Evolutionary conservation across 352 stramenopile genomes (phyloP).

Genomic region (Sclerospora graminicola): DNA sequence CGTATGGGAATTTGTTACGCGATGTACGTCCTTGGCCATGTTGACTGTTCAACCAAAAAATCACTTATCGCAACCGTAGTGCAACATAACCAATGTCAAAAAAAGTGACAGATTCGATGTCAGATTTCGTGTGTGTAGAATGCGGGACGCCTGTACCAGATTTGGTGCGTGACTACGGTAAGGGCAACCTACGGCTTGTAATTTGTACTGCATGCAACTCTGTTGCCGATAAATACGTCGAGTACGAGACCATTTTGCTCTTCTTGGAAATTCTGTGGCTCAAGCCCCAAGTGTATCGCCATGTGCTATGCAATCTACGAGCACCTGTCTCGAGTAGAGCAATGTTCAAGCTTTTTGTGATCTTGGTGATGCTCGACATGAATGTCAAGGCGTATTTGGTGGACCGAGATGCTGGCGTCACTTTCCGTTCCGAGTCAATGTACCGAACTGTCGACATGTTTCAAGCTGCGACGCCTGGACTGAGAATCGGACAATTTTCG

Average conservation of each 20-base stretch:
- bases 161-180: conserved; percentile 77
- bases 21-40: conserved; percentile 53
- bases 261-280: conserved; percentile 82
- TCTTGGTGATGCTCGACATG: conserved; percentile 79
- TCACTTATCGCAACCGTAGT: no score
- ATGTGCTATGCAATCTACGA: conserved; percentile 74
- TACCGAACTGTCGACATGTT: conserved; percentile 25
- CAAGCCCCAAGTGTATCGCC: conserved; percentile 77
- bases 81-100: background rate
- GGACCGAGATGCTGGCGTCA: conserved; percentile 49
- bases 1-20: conserved; percentile 17
- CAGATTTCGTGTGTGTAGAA: conserved; percentile 57
- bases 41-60: background rate
- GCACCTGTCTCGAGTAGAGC: conserved; percentile 32
- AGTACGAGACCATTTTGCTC: conserved; percentile 78
- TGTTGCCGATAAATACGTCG: conserved; percentile 82
- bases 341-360: conserved; percentile 64
- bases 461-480: conserved; percentile 29
- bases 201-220: conserved; percentile 62
- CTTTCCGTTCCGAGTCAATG: conserved; percentile 47
- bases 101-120: no score
- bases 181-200: conserved; percentile 70
- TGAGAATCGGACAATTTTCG: conserved; percentile 64
- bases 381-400: conserved; percentile 81
- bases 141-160: conserved; percentile 52